phyloP scores from a whole-genome alignment of 441 rosid genomes.

The Manihot esculenta region DNA sequence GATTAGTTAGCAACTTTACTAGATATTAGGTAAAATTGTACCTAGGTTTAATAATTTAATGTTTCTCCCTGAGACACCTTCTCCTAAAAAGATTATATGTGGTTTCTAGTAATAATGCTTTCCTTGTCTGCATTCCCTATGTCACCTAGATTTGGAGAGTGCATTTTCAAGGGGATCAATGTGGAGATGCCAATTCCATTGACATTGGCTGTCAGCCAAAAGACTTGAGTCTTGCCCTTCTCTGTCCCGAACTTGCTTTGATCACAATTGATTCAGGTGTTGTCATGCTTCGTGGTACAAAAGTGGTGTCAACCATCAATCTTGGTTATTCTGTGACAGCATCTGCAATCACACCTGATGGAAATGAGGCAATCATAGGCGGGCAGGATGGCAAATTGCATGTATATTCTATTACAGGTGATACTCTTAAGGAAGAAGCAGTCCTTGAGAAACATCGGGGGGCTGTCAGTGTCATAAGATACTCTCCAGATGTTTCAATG shows the following conservation, averaged over 20 bases:
- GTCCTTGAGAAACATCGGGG: conserved; percentile 90
- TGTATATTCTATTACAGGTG: conserved; percentile 63
- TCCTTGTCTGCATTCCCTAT: conserved; percentile 17
- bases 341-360: conserved; percentile 81
- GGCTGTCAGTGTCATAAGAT: conserved; percentile 72
- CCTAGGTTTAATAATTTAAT: background rate
- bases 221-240: conserved; percentile 75
- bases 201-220: conserved; percentile 87
- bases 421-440: conserved; percentile 71
- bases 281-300: conserved; percentile 64
- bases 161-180: conserved; percentile 61
- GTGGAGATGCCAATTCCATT: conserved; percentile 59
- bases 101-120: conserved; percentile 16
- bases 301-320: conserved; percentile 63
- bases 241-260: conserved; percentile 65
- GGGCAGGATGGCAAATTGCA: conserved; percentile 83
- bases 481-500: conserved; percentile 91
- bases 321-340: conserved; percentile 86
- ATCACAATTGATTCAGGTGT: conserved; percentile 74
- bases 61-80: background rate
- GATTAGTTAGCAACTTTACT: background rate
- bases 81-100: background rate
- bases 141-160: conserved; percentile 66
- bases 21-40: background rate
- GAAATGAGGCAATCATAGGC: conserved; percentile 84